phyloP scores from a whole-genome alignment of 306 rosid genomes.

The Fragaria nilgerrensis region DNA sequence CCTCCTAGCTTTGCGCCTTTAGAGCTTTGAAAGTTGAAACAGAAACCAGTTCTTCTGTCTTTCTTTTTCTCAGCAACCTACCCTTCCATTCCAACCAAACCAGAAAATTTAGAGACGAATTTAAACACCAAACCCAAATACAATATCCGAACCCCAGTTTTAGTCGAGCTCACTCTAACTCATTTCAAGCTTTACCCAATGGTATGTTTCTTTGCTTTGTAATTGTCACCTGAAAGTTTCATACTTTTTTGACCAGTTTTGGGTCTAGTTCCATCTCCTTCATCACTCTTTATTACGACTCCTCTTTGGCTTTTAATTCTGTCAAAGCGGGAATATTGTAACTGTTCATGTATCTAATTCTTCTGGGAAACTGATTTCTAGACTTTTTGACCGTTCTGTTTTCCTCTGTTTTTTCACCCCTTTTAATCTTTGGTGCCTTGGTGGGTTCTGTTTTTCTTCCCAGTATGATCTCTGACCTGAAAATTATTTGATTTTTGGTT shows the following conservation, averaged over 20 bases:
- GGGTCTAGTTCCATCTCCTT: not conserved
- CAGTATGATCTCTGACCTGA: not conserved
- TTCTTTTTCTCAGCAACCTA: not conserved
- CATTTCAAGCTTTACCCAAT: not conserved
- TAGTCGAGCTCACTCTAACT: not conserved
- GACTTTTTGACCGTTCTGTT: not conserved
- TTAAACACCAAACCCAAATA: not conserved
- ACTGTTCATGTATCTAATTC: not conserved
- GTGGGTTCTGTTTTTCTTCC: not conserved
- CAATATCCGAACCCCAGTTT: not conserved
- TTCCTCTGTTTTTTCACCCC: not conserved
- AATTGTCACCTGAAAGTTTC: not conserved
- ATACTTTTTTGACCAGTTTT: not conserved
- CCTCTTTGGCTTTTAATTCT: not conserved
- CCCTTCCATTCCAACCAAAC: not conserved
- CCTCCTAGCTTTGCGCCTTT: not conserved
- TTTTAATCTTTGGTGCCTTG: not conserved
- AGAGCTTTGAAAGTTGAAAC: not conserved
- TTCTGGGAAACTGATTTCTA: not conserved
- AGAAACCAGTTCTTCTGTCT: not conserved
- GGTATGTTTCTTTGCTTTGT: conserved; percentile 28
- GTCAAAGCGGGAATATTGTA: not conserved
- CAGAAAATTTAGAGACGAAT: not conserved
- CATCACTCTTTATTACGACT: not conserved
- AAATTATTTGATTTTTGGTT: not conserved